Evolutionary conservation across 306 rosid species (phyloP), one percentile per base, ranked within the genome.

Genomic region (Cotoneaster glaucophyllus): DNA sequence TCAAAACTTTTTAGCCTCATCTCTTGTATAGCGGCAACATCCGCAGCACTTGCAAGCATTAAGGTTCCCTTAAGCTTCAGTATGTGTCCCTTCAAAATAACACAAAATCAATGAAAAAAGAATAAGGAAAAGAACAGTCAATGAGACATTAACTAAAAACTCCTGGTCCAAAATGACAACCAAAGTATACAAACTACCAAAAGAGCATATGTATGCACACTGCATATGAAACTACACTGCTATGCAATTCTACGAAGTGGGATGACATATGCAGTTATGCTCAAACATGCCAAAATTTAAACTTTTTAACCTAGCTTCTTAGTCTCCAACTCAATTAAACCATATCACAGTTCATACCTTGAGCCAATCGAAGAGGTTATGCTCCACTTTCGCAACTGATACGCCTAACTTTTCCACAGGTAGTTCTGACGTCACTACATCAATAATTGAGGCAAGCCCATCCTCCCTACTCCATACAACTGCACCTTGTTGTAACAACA

Each of bases 381-480:
- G 88, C 88, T 95, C 98, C 76, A 95, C 98, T 87, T 90, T 92
- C 41, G 95, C 93, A 54, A 92, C 96, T 4, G 96, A 90, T 53
- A 92, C 98, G 54, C 96, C 98, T 69, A 83, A 81, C 90, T 82
- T 96, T 79, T 83, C 93, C 84, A 96, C 92, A 19, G 98, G 98
- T 69, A 96, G 86, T 86, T 96, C 98, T 50, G 96, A 90, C 12
- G 93, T 86, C 74, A 89, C 82, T 63, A 87, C 98, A 82, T 88
- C 95, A 56, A 96, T 87, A 64, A 96, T 85, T 65, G 99, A 93
- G 58, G 99, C 99, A 80, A 96, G 97, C 78, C 99, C 96, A 81
- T 96, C 99, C 80, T 96, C 99, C 87, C 99, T 88, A 71, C 87
- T 83, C 99, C 99, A 96, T 71, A 96, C 99, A 89, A 89, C 85